phyloP scores from a whole-genome alignment of 148 eudicot genomes.

The Fallopia convolvulus region DNA sequence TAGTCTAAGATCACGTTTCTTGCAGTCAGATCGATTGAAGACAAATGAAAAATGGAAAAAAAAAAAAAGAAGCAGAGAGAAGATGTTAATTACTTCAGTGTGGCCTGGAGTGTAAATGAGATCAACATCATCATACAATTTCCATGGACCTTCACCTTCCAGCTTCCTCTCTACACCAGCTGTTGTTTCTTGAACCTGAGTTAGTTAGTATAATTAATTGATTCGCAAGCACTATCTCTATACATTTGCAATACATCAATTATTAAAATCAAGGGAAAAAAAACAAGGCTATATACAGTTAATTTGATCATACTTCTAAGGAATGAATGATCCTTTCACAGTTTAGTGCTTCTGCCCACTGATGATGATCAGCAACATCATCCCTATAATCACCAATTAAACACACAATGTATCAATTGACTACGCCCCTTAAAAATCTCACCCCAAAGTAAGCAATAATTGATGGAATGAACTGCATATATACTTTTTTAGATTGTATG shows the following conservation, averaged over 20 bases:
- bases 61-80: too few relatives aligned
- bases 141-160: constrained; percentile 46
- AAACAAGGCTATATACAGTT: background rate
- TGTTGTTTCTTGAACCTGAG: constrained; percentile 28
- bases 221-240: background rate
- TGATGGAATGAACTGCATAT: background rate
- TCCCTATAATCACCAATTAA: constrained; percentile 29
- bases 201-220: background rate
- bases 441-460: too few relatives aligned
- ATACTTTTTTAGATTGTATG: background rate
- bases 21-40: background rate
- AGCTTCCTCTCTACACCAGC: constrained; percentile 40
- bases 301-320: constrained; percentile 22
- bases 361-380: constrained; percentile 54
- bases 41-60: background rate
- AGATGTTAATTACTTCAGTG: constrained; percentile 21
- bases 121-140: constrained; percentile 29
- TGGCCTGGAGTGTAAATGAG: constrained; percentile 51
- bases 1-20: too few relatives aligned
- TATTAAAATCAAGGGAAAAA: background rate
- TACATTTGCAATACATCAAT: background rate
- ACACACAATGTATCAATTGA: background rate
- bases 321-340: constrained; percentile 40
- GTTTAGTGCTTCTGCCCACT: constrained; percentile 36
- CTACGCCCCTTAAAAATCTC: background rate